Percentiles rank a stretch among this genome's conserved stretches.
Conservation (phyloP, 2,329 filamentous ascomycete species). For the Drechslerella stenobrocha region DNA sequence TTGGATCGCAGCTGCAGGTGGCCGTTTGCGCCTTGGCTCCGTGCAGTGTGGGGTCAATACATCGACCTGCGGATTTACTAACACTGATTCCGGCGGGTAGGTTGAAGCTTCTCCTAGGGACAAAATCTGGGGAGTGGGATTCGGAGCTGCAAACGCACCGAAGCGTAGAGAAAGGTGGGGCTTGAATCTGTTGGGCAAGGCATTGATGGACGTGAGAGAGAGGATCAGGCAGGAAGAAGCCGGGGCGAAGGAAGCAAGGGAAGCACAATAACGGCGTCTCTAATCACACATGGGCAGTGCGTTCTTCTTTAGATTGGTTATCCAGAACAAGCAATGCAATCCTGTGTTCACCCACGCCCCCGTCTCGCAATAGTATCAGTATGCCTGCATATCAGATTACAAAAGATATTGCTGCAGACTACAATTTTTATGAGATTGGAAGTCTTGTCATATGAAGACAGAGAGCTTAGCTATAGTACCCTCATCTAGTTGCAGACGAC, state of each 20-base stretch:
- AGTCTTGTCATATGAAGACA: too few species aligned
- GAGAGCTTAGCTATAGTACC: too few species aligned
- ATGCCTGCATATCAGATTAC: too few species aligned
- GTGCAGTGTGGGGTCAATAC: not conserved
- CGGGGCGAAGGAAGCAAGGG: conserved; percentile 13
- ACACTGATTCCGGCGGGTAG: conserved; percentile 9
- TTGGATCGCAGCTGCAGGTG: not conserved
- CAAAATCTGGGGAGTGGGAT: conserved; percentile 69
- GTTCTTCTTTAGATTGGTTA: too few species aligned
- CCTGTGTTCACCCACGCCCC: too few species aligned
- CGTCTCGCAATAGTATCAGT: too few species aligned
- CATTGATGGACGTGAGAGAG: conserved; percentile 64
- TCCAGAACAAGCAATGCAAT: too few species aligned
- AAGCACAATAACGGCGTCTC: too few species aligned
- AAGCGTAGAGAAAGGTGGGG: conserved; percentile 65
- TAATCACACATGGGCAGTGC: too few species aligned
- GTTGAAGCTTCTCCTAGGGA: conserved; percentile 66
- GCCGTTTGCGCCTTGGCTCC: not conserved
- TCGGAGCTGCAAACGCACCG: conserved; percentile 55
- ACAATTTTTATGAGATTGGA: too few species aligned
- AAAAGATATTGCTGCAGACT: too few species aligned
- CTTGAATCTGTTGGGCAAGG: conserved; percentile 67
- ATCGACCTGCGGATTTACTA: not conserved
- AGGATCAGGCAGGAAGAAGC: conserved; percentile 59
- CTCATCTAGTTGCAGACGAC: too few species aligned